Conservation (phyloP, 352 stramenopile species). For the Pythium scleroteichum region DNA sequence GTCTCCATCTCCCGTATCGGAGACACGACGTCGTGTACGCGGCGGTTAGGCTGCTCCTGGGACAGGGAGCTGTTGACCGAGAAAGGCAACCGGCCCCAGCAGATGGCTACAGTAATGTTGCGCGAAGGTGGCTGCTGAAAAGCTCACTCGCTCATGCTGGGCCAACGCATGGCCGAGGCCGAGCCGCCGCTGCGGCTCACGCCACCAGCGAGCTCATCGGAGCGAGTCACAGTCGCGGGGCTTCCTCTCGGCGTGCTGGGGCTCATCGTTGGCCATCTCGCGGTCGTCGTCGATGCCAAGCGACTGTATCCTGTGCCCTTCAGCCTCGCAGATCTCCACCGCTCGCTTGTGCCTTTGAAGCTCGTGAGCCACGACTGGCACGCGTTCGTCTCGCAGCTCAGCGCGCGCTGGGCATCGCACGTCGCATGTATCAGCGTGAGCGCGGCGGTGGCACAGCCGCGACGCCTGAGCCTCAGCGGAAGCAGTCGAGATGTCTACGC, state of each 20-base stretch:
- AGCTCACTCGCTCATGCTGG: no score
- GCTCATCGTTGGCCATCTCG: not conserved
- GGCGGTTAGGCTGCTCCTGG: no score
- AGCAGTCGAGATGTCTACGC: not conserved
- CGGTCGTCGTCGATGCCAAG: not conserved
- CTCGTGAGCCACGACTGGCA: slow-evolving; percentile 9
- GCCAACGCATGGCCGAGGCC: no score
- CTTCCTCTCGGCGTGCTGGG: not conserved
- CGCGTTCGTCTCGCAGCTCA: not conserved
- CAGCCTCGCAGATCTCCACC: not conserved
- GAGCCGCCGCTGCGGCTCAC: not conserved
- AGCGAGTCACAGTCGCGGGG: no score
- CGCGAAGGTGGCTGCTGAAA: no score
- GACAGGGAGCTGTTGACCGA: no score
- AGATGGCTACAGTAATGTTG: no score
- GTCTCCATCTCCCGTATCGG: no score
- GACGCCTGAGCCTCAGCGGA: not conserved
- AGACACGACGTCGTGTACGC: no score
- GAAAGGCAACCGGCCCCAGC: no score
- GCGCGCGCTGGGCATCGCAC: not conserved
- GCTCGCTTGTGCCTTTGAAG: not conserved
- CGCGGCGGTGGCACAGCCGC: not conserved
- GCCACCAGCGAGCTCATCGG: no score
- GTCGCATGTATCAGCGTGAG: slow-evolving; percentile 11
- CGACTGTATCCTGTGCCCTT: slow-evolving; percentile 11